Base-by-base conservation (phyloP, 352 stramenopile species). In the Phytophthora hibernalis region DNA sequence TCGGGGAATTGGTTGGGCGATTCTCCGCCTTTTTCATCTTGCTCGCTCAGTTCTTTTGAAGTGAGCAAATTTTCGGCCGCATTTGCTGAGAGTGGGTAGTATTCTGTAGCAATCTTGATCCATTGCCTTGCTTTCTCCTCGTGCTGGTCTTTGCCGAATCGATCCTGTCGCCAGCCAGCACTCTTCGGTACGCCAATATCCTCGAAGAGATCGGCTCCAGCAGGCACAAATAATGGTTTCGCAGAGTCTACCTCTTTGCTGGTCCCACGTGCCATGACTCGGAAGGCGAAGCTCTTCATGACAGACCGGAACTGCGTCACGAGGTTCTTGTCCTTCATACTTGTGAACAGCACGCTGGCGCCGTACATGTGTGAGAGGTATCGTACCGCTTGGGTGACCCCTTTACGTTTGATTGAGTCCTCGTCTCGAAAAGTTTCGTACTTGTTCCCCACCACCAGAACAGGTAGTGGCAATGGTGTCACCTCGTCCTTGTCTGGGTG, bases 381-480 rank as follows among this genome's bases (percentile, higher is more conserved):
- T 2, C 92, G 78, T 42, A 98, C 74, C 4, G 90, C 90, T 72
- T 97, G 87, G 9, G 80, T 71, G 13, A 98, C 30, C 1, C 79
- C 87, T 65, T 97, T 96, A 54, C 88, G 88, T 65, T 92, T 94
- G 24, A 87, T 84, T 3, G 73, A 84, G 71, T 98, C 92, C 64
- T 97, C 78, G 35, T 97, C 82, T 12, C 84, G 84, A 62, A 98
- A 97, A 2, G 76, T 64, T 55, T 98, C 93, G 56, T 88, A 96
- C 61, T 98, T 98, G 79, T 95, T 96, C 44, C 74, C 87, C 5
- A 98, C 42, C 40, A 98, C 77, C 5, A 97, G 56, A 22, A 97
- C 56, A 3, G 91, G 92, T 1, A 97, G 56, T 18, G 88, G 65
- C 24, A 94, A 71, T 5, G 89, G 85, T 7, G 77, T 79, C 1